Evolutionary conservation across 345 rosid species (phyloP).

Genomic region (Eucalyptus cloeziana): DNA sequence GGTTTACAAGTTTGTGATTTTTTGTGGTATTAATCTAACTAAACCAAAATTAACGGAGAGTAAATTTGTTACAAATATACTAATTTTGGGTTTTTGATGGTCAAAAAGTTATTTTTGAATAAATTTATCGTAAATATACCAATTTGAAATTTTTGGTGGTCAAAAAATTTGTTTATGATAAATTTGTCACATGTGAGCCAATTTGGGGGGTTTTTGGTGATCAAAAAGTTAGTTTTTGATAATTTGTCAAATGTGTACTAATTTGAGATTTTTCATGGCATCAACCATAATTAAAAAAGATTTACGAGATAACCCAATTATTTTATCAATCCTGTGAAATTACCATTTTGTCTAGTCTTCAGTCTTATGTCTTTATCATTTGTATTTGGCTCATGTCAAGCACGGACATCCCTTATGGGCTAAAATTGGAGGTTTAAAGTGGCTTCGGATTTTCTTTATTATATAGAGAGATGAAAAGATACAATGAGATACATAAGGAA

Average conservation of each 20-base stretch:
- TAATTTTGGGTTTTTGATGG: rapidly evolving
- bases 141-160: no score
- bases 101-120: no score
- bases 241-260: no score
- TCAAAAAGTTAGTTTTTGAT: no score
- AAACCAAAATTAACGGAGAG: no score
- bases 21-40: no score
- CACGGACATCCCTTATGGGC: neutral
- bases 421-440: neutral
- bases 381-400: neutral
- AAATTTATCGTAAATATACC: no score
- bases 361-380: neutral
- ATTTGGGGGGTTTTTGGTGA: no score
- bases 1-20: no score
- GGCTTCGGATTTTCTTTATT: neutral
- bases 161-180: no score
- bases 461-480: neutral
- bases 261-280: no score
- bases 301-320: neutral
- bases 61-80: no score
- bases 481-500: neutral
- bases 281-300: neutral
- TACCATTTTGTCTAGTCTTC: neutral
- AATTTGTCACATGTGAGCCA: rapidly evolving
- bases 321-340: neutral